phyloP scores from a whole-genome alignment of 2,329 filamentous ascomycete species.

The Alternaria panax region DNA sequence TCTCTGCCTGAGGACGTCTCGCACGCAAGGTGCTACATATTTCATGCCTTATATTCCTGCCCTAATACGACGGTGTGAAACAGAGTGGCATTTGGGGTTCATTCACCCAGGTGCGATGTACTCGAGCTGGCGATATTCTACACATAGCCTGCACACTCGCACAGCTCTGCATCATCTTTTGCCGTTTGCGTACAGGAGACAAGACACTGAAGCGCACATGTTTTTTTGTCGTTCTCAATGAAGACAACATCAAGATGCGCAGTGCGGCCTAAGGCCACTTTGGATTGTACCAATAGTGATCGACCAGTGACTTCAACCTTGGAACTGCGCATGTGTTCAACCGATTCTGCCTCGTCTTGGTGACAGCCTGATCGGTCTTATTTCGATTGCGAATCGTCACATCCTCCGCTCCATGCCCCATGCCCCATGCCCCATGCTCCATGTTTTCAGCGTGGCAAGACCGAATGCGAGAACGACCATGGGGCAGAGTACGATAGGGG shows the following conservation, averaged over 20 bases:
- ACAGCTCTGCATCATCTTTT: background rate
- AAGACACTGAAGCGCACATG: background rate
- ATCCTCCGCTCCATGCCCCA: background rate
- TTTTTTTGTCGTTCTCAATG: background rate
- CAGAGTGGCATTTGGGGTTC: too few species aligned
- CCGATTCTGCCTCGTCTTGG: conserved; percentile 13
- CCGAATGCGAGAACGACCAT: background rate
- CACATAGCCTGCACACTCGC: background rate
- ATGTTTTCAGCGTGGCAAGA: background rate
- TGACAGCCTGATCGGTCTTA: conserved; percentile 1
- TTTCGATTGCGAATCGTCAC: background rate
- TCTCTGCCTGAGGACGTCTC: background rate
- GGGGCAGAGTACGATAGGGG: background rate
- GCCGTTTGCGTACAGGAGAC: background rate
- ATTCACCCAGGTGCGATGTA: too few species aligned
- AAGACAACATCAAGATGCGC: background rate
- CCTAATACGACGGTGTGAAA: background rate
- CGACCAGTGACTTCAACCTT: background rate
- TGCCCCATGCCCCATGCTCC: background rate
- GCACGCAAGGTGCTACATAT: too few species aligned
- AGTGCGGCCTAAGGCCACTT: background rate
- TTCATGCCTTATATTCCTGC: background rate
- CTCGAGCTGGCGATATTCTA: too few species aligned
- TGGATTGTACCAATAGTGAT: background rate
- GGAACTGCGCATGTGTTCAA: background rate